These are phyloP conservation scores for Cladophialophora chaetospira DNA, from an alignment of 2,329 filamentous ascomycete species.

Conservation along the genomic window DNA sequence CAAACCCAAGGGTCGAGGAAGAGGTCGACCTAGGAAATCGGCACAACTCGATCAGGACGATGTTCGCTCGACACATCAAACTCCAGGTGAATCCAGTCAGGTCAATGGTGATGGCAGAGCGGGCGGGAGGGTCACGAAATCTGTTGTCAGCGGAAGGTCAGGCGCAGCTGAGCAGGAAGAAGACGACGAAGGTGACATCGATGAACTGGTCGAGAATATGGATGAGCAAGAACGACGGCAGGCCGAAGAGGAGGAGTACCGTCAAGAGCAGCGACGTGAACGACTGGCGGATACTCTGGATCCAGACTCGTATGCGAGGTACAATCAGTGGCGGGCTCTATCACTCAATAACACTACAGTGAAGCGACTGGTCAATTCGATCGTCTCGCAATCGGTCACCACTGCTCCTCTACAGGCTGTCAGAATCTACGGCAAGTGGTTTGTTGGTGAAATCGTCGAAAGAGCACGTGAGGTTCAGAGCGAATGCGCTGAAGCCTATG, in stretches of 20 bases:
- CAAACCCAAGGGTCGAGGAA: slow-evolving; percentile 27
- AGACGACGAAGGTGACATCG: slow-evolving; percentile 33
- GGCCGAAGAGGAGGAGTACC: slow-evolving; percentile 28
- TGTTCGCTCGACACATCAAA: slow-evolving; percentile 15
- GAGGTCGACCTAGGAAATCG: slow-evolving; percentile 33
- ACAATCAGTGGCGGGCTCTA: slow-evolving; percentile 27
- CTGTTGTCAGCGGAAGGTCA: slow-evolving; percentile 29
- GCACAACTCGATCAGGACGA: slow-evolving; percentile 30
- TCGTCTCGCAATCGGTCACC: slow-evolving; percentile 67
- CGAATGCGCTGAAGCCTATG: slow-evolving; percentile 52
- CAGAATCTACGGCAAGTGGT: slow-evolving; percentile 66
- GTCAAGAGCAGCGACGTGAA: slow-evolving; percentile 27
- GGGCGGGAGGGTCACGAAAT: slow-evolving; percentile 23
- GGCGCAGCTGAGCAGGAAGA: slow-evolving; percentile 32
- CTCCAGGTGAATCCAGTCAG: slow-evolving; percentile 20
- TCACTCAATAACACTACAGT: slow-evolving; percentile 52
- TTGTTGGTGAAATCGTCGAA: slow-evolving; percentile 67
- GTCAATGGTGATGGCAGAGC: slow-evolving; percentile 16
- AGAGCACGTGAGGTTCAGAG: slow-evolving; percentile 64
- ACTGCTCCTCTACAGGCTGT: slow-evolving; percentile 65
- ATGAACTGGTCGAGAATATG: slow-evolving; percentile 31
- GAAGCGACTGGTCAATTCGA: slow-evolving; percentile 64
- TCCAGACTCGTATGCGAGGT: slow-evolving; percentile 27
- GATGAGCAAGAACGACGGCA: slow-evolving; percentile 29
- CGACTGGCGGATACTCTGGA: slow-evolving; percentile 28